A percentile compares a stretch with the other conserved stretches of the same genome.
Evolutionary conservation across 139 green algal species (phyloP).

Genomic region (Picochlorum costavermella): DNA sequence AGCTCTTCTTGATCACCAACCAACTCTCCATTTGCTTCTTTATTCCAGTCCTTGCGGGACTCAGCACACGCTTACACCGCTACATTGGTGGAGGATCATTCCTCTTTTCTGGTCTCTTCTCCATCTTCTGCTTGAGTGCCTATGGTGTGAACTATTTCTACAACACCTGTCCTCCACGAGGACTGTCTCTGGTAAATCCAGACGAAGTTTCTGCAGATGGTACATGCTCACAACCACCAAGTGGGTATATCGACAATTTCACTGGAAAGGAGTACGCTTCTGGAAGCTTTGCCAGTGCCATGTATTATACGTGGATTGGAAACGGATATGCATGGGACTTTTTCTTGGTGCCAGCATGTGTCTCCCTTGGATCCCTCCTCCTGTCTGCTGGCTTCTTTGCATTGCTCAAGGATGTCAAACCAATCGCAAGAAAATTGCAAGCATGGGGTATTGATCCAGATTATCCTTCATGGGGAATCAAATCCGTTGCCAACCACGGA

Average conservation of each 20-base stretch:
- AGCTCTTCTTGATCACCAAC: constrained; percentile 77
- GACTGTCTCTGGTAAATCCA: too few relatives aligned
- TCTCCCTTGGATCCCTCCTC: constrained; percentile 23
- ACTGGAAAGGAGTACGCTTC: not conserved
- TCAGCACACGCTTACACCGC: constrained; percentile 18
- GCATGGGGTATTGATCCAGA: not conserved
- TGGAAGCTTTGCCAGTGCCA: constrained; percentile 1
- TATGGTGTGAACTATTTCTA: constrained; percentile 23
- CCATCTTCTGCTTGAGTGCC: constrained; percentile 14
- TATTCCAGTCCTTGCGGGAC: constrained; percentile 47
- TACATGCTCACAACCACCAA: too few relatives aligned
- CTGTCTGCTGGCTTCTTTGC: constrained; percentile 5
- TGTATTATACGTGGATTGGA: constrained; percentile 32
- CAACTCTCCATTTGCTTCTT: constrained; percentile 56
- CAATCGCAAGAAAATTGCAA: not conserved
- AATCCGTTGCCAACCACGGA: constrained; percentile 23
- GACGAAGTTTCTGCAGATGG: too few relatives aligned
- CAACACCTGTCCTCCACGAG: too few relatives aligned
- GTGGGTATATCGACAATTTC: not conserved
- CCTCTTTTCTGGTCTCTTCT: constrained; percentile 20
- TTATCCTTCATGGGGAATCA: constrained; percentile 4
- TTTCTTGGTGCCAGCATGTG: constrained; percentile 23
- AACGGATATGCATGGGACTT: constrained; percentile 32
- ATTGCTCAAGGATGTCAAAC: not conserved
- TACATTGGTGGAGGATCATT: constrained; percentile 21